These are phyloP conservation scores for Ceratobasidium sp. DNA, from an alignment of 1,284 basidiomycete genomes.

Conservation along the genomic window DNA sequence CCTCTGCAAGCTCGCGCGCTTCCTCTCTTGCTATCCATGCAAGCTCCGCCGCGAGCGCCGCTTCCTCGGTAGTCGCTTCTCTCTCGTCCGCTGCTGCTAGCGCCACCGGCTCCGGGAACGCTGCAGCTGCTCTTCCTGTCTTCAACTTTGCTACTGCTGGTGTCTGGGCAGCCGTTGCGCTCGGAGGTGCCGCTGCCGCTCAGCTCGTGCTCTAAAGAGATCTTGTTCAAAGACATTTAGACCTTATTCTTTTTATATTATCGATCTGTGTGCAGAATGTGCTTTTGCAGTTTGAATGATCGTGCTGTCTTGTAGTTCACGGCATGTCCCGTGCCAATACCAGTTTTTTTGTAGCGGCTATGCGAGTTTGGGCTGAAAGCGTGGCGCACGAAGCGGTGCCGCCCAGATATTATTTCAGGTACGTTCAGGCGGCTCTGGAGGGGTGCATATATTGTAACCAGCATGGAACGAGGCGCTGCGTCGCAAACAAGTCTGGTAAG, in stretches of 20 bases:
- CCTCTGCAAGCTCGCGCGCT: not conserved
- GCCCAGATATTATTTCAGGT: too few relatives aligned
- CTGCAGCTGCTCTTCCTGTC: not conserved
- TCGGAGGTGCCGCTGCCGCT: constrained; percentile 21
- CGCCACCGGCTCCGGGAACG: not conserved
- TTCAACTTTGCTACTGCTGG: constrained; percentile 24
- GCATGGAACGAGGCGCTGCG: too few relatives aligned
- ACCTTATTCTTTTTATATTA: not conserved
- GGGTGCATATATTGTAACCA: too few relatives aligned
- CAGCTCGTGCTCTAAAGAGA: constrained; percentile 28
- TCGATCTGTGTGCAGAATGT: not conserved
- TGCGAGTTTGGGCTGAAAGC: too few relatives aligned
- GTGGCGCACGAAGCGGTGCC: too few relatives aligned
- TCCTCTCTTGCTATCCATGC: not conserved
- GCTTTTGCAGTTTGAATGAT: not conserved
- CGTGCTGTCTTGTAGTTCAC: not conserved
- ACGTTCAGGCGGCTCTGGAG: too few relatives aligned
- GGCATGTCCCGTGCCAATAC: constrained; percentile 1
- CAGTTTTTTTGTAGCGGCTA: too few relatives aligned
- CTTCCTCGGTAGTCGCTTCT: not conserved
- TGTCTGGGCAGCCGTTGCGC: constrained; percentile 22
- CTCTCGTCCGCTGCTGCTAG: not conserved
- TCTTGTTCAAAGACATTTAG: not conserved
- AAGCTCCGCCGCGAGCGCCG: not conserved
- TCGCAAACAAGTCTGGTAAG: too few relatives aligned